These are phyloP conservation scores for Rhytidhysteron rufulum DNA, from an alignment of 2,329 filamentous ascomycete genomes.

Conservation along the genomic window DNA sequence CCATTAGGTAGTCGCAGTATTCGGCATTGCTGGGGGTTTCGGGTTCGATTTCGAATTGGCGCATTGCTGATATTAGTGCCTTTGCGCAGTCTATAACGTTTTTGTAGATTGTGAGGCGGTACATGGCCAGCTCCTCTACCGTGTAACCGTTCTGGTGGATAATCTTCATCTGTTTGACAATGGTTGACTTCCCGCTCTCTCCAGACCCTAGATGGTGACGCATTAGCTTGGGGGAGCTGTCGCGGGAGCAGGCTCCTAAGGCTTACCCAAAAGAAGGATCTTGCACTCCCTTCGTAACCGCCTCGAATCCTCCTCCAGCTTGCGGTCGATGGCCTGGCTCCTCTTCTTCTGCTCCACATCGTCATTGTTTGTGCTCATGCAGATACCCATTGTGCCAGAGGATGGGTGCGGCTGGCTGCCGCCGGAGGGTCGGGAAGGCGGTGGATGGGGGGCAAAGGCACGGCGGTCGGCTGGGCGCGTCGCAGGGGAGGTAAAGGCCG, in stretches of 20 bases:
- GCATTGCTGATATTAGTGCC: conserved; percentile 84
- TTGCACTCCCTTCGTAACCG: conserved; percentile 96
- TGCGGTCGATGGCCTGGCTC: conserved; percentile 92
- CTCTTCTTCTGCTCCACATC: conserved; percentile 92
- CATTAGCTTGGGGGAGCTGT: conserved; percentile 22
- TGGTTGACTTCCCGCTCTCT: conserved; percentile 98
- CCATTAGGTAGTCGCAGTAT: conserved; percentile 73
- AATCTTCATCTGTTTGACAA: conserved; percentile 99
- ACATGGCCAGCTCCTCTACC: conserved; percentile 87
- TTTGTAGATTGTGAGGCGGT: conserved; percentile 96
- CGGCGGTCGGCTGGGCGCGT: conserved; percentile 28
- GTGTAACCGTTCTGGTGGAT: conserved; percentile 98
- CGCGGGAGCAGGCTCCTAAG: conserved; percentile 2
- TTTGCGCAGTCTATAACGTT: conserved; percentile 97
- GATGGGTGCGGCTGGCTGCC: conserved; percentile 25
- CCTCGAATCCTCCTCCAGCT: conserved; percentile 90
- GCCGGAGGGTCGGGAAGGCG: conserved; percentile 18
- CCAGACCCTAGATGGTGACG: conserved; percentile 67
- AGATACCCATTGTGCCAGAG: conserved; percentile 72
- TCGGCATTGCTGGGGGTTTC: conserved; percentile 67
- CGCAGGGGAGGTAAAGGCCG: conserved; percentile 18
- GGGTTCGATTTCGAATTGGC: conserved; percentile 83
- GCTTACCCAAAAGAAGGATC: conserved; percentile 85
- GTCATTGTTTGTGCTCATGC: conserved; percentile 84
- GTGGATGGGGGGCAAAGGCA: conserved; percentile 16